Percentiles rank a stretch among this genome's conserved stretches.
Conservation (phyloP, 306 rosid species). For the Cucurbita moschata region DNA sequence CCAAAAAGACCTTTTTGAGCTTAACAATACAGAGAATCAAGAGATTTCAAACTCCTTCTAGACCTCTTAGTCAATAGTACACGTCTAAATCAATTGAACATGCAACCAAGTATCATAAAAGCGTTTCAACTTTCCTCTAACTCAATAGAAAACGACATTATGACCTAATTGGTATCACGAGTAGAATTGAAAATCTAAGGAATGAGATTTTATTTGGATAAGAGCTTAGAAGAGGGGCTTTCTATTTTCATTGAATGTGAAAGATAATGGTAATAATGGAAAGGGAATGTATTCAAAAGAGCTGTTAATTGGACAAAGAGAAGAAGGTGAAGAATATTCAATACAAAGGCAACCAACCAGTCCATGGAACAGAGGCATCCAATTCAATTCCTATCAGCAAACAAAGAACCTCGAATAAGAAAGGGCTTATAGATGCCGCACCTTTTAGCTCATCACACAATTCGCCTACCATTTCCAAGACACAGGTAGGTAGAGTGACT, state of each 20-base stretch:
- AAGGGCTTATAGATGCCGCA: background rate
- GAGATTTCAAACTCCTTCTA: too few relatives aligned
- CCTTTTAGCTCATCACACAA: background rate
- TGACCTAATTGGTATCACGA: background rate
- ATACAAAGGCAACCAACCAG: background rate
- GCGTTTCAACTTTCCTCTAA: too few relatives aligned
- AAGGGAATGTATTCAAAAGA: conserved; percentile 1
- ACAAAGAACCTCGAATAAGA: background rate
- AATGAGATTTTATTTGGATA: background rate
- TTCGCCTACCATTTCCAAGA: background rate
- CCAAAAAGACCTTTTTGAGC: too few relatives aligned
- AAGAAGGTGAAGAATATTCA: background rate
- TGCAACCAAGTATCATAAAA: too few relatives aligned
- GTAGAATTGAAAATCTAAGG: background rate
- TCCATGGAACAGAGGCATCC: background rate
- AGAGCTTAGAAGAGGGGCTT: background rate
- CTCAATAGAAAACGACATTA: background rate
- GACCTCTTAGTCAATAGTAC: too few relatives aligned
- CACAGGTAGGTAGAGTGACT: background rate
- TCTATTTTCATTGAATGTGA: background rate
- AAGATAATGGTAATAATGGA: conserved; percentile 4
- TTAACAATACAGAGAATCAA: too few relatives aligned
- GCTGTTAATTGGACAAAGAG: background rate
- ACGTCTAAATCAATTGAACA: too few relatives aligned
- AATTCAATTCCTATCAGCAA: background rate